Percentiles rank a stretch among this genome's conserved stretches.
Conservation (phyloP, 192 early-diverging fungal species). For the Jimgerdemannia lactiflua region DNA sequence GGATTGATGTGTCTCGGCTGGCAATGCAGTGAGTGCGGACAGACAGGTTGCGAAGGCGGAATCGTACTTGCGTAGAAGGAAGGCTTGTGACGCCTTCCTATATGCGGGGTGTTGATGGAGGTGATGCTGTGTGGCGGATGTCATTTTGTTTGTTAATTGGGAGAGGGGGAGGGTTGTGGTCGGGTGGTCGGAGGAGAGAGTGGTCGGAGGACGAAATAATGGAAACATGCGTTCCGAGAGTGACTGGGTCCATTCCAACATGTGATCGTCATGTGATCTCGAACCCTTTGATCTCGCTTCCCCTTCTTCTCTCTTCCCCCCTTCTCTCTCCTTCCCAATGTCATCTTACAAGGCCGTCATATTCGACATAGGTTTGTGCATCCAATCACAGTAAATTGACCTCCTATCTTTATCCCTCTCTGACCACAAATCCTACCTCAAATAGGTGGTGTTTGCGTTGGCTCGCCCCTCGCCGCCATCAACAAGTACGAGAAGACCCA, state of each 20-base stretch:
- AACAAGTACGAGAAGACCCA: slow-evolving; percentile 59
- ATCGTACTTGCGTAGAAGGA: slow-evolving; percentile 1
- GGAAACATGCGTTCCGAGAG: no score
- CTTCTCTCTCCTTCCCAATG: slow-evolving; percentile 4
- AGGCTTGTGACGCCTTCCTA: neutral
- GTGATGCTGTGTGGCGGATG: neutral
- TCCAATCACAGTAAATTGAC: no score
- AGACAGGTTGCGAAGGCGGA: neutral
- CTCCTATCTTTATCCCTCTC: neutral
- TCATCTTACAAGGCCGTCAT: slow-evolving; percentile 64
- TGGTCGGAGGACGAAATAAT: no score
- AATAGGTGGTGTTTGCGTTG: slow-evolving; percentile 77
- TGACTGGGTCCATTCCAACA: no score
- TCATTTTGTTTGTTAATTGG: neutral
- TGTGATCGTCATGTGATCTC: slow-evolving; percentile 5
- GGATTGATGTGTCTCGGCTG: neutral
- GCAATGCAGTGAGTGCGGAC: neutral
- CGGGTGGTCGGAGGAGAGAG: neutral
- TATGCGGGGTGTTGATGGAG: neutral
- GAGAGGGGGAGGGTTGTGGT: no score
- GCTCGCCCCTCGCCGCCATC: slow-evolving; percentile 79
- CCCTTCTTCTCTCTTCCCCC: no score
- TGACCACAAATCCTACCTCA: no score
- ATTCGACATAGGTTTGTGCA: slow-evolving; percentile 68
- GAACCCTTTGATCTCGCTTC: neutral